Conservation (phyloP, 495 filamentous ascomycete species). For the Trypethelium eluteriae region DNA sequence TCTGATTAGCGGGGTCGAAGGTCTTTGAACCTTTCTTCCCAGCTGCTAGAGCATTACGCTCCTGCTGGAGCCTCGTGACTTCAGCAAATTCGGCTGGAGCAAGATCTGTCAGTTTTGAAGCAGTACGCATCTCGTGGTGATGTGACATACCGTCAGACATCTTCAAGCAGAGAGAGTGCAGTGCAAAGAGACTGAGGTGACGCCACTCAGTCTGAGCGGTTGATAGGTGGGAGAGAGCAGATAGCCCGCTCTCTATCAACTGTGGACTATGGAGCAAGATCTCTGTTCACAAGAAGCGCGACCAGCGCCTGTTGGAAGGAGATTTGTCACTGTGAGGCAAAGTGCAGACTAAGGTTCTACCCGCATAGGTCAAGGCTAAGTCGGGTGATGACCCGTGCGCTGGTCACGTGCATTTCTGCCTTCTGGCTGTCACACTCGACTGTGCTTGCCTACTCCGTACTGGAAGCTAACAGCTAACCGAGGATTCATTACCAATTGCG, state of each 20-base stretch:
- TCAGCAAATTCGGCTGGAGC: conserved; percentile 11
- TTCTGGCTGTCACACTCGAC: not conserved
- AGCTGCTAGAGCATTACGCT: conserved; percentile 40
- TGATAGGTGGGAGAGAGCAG: not conserved
- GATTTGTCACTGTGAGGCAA: not conserved
- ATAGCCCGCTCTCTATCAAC: not conserved
- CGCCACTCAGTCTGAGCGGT: not conserved
- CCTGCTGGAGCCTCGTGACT: conserved; percentile 12
- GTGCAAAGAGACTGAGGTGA: not conserved
- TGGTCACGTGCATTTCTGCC: not conserved
- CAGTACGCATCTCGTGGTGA: not conserved
- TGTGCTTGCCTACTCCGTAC: not conserved
- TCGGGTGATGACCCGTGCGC: not conserved
- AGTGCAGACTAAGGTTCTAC: not conserved
- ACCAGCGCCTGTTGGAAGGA: not conserved
- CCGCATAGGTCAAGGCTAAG: not conserved
- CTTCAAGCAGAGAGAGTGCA: not conserved
- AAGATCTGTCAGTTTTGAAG: not conserved
- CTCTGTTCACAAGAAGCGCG: not conserved
- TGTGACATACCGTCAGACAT: conserved; percentile 8
- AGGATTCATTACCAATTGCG: too few species aligned
- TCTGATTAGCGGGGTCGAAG: conserved; percentile 44
- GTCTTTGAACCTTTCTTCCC: conserved; percentile 79
- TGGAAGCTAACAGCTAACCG: not conserved
- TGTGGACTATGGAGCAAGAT: not conserved